Base-by-base conservation (phyloP, 2,329 filamentous ascomycete genomes). In the Aspergillus ibericus region DNA sequence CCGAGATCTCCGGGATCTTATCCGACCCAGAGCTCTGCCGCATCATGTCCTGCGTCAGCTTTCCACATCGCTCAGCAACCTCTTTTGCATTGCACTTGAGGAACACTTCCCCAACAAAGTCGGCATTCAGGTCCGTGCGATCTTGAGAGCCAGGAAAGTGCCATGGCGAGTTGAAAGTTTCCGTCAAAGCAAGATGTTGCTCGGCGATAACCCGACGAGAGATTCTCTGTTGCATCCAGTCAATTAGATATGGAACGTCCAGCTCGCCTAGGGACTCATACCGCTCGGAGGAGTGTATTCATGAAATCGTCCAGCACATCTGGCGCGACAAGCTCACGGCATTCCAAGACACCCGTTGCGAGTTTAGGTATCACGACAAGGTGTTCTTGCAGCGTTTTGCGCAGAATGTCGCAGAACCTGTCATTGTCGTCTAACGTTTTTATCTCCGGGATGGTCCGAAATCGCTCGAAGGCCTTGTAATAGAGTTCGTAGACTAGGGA, bases 401-500 rank as follows among this genome's bases (percentile, higher is more conserved):
- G 85, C 59, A 99, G 87, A 58, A 92, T 81, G 55, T 90, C 84
- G 80, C 95, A 99, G 67, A 96, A 89, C 44, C 77, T 80, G 65
- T 97, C 92, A 73, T 99, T 99, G 69, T 98, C 93, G 32, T 96
- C 90, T 35, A 96, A 78, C 0, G 87, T 90, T 69, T 89, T 88
- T 66, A 99, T 87, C 71, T 96, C 92, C 52, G 88, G 88, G 40
- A 97, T 82, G 65, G 89, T 89, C 49, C 95, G 90, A 63, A 98
- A 90, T 54, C 83, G 87, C 73, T 99, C 95, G 69, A 99, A 99
- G n/a, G 95, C 93, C 65, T 88, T 88, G 78, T 97, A 96, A 80
- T 99, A 99, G 6, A 97, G 83, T 73, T 98, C 92, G 78, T 99
- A 99, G 34, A 98, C 95, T 65, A 96, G 88, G 72, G 90, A 92